phyloP scores from a whole-genome alignment of 768 basidiomycete species.

The Phlebiopsis gigantea region DNA sequence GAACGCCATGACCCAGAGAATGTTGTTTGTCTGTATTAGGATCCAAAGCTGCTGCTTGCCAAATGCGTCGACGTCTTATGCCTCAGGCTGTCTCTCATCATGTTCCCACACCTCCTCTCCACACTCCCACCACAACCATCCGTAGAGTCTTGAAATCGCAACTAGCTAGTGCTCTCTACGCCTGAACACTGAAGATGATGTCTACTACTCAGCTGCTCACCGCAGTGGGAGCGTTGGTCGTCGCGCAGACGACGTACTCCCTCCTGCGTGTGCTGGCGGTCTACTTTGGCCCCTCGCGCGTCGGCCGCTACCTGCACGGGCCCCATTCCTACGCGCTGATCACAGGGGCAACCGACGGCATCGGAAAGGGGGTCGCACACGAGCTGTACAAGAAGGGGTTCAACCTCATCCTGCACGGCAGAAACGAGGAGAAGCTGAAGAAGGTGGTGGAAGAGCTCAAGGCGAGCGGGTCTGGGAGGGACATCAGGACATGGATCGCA shows the following conservation, averaged over 20 bases:
- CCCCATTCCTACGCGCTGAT: slow-evolving; percentile 21
- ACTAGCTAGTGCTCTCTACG: background rate
- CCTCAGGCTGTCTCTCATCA: background rate
- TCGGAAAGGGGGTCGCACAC: slow-evolving; percentile 21
- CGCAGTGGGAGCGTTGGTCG: slow-evolving; percentile 14
- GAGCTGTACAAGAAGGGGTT: slow-evolving; percentile 25
- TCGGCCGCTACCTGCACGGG: slow-evolving; percentile 20
- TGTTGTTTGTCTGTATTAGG: background rate
- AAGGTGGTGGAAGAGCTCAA: slow-evolving; percentile 19
- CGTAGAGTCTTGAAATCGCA: background rate
- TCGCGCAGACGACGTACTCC: slow-evolving; percentile 9
- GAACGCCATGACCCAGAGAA: too few species aligned
- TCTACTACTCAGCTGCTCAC: slow-evolving; percentile 10
- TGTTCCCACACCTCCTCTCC: background rate
- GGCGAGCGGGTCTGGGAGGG: background rate
- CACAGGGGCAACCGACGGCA: slow-evolving; percentile 26
- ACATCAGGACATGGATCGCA: slow-evolving; percentile 23
- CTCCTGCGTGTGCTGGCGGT: slow-evolving; percentile 15
- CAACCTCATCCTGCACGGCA: slow-evolving; percentile 25
- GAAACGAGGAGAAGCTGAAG: slow-evolving; percentile 22
- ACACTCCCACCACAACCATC: background rate
- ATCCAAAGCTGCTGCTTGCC: background rate
- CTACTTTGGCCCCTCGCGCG: slow-evolving; percentile 15
- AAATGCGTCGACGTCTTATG: too few species aligned
- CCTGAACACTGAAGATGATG: background rate